A percentile compares a stretch with the other conserved stretches of the same genome.
Conservation (phyloP, 2,329 filamentous ascomycete species). For the Amauroascus niger region DNA sequence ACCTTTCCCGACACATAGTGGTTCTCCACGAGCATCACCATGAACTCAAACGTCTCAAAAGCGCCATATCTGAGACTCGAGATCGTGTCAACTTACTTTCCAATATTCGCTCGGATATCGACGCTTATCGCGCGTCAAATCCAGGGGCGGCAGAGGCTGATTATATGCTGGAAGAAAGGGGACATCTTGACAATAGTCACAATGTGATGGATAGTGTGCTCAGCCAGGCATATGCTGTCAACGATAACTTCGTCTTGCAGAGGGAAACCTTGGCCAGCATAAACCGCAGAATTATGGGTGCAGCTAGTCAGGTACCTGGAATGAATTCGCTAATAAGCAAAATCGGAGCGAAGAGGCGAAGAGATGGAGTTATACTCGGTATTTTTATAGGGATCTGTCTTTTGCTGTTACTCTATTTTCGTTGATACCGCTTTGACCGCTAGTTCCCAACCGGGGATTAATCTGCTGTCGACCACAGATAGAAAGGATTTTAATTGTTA, state of each 20-base stretch:
- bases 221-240: conserved; percentile 91
- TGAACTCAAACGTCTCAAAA: conserved; percentile 66
- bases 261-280: conserved; percentile 80
- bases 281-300: conserved; percentile 78
- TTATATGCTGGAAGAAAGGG: conserved; percentile 90
- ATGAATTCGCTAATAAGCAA: conserved; percentile 84
- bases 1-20: conserved; percentile 82
- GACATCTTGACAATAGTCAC: conserved; percentile 78
- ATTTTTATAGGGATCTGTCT: conserved; percentile 88
- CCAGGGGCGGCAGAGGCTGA: conserved; percentile 79
- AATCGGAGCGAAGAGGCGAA: conserved; percentile 89
- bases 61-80: conserved; percentile 64
- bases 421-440: conserved; percentile 36
- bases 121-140: conserved; percentile 74
- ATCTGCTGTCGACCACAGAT: neutral
- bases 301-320: conserved; percentile 83
- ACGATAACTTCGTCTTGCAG: conserved; percentile 81
- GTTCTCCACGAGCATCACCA: conserved; percentile 77
- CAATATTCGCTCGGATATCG: conserved; percentile 85
- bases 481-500: too few species aligned
- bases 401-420: conserved; percentile 70
- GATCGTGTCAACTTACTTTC: conserved; percentile 82
- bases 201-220: conserved; percentile 81
- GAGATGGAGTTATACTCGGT: conserved; percentile 89
- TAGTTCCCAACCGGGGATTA: too few species aligned